Evolutionary conservation across 1,284 basidiomycete genomes (phyloP).

Genomic region (Vanrija sp.): DNA sequence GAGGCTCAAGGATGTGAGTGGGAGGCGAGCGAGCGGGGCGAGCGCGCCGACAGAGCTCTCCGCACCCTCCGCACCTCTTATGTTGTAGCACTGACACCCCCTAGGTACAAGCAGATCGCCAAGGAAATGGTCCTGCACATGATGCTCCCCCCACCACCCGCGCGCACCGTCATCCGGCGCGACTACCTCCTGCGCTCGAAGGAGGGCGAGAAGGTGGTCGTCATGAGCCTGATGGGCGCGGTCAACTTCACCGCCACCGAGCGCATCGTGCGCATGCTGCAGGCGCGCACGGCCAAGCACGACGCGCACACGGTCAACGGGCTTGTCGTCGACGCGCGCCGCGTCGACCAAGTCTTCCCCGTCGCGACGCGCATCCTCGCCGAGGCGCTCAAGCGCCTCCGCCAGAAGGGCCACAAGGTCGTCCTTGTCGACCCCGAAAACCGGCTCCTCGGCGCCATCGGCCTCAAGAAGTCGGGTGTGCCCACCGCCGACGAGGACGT

Average conservation of each 20-base stretch:
- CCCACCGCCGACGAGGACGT: no score
- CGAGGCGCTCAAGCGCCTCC: slow-evolving; percentile 5
- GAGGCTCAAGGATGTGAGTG: not conserved
- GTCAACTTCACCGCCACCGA: not conserved
- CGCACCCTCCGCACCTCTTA: no score
- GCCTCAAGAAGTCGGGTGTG: no score
- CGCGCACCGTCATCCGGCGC: not conserved
- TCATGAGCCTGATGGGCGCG: not conserved
- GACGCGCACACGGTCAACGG: not conserved
- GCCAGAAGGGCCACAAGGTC: slow-evolving; percentile 1
- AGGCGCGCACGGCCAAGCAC: not conserved
- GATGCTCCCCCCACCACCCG: not conserved
- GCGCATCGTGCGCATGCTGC: not conserved
- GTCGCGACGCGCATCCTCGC: not conserved
- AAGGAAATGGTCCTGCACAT: no score
- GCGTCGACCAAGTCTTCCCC: slow-evolving; percentile 1
- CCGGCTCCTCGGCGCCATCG: not conserved
- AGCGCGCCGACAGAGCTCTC: no score
- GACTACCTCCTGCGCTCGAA: not conserved
- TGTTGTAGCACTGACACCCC: no score
- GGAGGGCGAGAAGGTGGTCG: not conserved
- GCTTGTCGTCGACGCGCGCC: slow-evolving; percentile 1
- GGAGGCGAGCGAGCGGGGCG: no score
- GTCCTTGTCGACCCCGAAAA: slow-evolving; percentile 13
- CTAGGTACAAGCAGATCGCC: no score